Base-by-base conservation (phyloP, 192 early-diverging fungal species). In the Dissophora ornata region DNA sequence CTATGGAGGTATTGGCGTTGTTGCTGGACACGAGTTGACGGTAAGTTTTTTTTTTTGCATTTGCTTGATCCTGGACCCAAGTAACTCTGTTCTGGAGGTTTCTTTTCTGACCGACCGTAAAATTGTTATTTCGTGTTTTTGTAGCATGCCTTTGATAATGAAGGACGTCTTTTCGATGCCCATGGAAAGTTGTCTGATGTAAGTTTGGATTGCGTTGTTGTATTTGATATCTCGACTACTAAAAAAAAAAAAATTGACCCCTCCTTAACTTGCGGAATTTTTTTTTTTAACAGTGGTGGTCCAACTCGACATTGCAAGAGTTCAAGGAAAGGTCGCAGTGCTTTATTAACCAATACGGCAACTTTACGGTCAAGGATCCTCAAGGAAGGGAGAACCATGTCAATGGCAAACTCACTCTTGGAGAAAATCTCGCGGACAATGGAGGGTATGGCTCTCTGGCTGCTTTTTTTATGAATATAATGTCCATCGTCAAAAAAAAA, bases 21-120 rank as follows among this genome's bases (percentile, higher is more conserved):
- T 94, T 24, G 85, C 91, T 38, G 91, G 92, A 2, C 92, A 94
- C 67, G 92, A 94, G 64, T 71, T 93, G n/a, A 87, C 83, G 26
- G 84, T 86, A 79, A 67, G 57, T 49, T 22, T 62, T 2, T 49
- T 38, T 49, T 16, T 29, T 19, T 50, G 21, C 0, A 26, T 18
- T 5, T 24, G 21, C 26, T 1, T 28, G 15, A 9, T 45, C 18
- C 18, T n/a, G n/a, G n/a, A n/a, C n/a, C n/a, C n/a, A n/a, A n/a
- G n/a, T n/a, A n/a, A n/a, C n/a, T n/a, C n/a, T n/a, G n/a, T n/a
- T n/a, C n/a, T n/a, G n/a, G n/a, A n/a, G n/a, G n/a, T n/a, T n/a
- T n/a, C n/a, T n/a, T n/a, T n/a, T 18, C 44, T 45, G 44, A 45
- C 44, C 44, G n/a, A n/a, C 18, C 18, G 44, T n/a, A 21, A 22